Evolutionary conservation across 2,329 filamentous ascomycete species (phyloP).

Genomic region (Hypoxylon sp.): DNA sequence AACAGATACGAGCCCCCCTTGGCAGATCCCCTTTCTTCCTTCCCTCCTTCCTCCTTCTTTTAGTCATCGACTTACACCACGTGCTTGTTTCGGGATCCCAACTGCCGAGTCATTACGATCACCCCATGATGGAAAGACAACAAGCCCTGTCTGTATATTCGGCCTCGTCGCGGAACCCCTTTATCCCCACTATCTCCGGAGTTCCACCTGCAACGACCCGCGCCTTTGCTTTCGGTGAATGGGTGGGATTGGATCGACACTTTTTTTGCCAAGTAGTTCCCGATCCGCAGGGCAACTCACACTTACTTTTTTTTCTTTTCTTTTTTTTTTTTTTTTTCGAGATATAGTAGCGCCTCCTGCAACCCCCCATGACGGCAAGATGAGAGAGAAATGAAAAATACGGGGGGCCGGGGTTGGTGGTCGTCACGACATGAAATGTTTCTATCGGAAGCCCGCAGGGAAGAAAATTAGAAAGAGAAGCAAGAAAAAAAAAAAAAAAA

Average conservation of each 20-base stretch:
- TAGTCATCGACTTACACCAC: not conserved
- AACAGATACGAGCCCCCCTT: not conserved
- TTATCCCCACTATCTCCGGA: conserved; percentile 31
- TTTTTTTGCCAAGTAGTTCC: not conserved
- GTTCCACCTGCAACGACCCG: not conserved
- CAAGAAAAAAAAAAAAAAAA: too few relatives aligned
- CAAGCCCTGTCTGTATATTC: not conserved
- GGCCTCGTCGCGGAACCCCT: not conserved
- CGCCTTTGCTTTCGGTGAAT: too few relatives aligned
- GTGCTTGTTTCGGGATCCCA: not conserved
- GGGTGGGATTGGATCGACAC: conserved; percentile 9
- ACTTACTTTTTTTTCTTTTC: too few relatives aligned
- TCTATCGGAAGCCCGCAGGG: conserved; percentile 35
- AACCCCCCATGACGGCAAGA: too few relatives aligned
- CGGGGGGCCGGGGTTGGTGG: not conserved
- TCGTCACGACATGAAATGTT: conserved; percentile 18
- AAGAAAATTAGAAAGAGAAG: conserved; percentile 7
- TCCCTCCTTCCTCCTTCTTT: not conserved
- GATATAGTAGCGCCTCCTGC: too few relatives aligned
- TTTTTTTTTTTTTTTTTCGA: too few relatives aligned
- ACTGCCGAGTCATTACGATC: not conserved
- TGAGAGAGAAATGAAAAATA: not conserved
- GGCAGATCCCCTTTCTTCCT: not conserved
- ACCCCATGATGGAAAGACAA: not conserved
- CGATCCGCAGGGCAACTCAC: conserved; percentile 5